A percentile compares a stretch with the other conserved stretches of the same genome.
Evolutionary conservation across 192 early-diverging fungal species (phyloP).

Genomic region (Phlyctochytrium bullatum): DNA sequence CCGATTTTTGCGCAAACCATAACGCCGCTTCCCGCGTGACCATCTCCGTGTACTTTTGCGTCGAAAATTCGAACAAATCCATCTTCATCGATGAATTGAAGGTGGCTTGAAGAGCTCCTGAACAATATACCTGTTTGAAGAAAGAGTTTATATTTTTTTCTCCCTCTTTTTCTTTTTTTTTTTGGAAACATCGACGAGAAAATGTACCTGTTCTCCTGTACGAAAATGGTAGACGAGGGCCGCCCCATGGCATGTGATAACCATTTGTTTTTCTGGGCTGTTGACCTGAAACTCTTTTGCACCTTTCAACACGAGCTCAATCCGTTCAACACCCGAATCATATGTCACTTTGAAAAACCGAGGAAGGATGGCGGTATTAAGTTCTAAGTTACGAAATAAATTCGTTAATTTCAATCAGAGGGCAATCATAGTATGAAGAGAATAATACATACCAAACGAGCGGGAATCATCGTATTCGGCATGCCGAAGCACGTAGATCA

Average conservation of each 20-base stretch:
- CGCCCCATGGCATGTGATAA: not conserved
- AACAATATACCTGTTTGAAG: not conserved
- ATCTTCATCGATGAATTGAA: conserved; percentile 1
- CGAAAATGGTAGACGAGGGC: not conserved
- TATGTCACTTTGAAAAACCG: conserved; percentile 2
- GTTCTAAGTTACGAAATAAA: not conserved
- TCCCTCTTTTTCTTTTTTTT: too few relatives aligned
- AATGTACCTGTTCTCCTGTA: not conserved
- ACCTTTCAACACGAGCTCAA: not conserved
- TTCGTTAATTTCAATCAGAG: not conserved
- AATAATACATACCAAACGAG: not conserved
- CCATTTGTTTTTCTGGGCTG: not conserved
- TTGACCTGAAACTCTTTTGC: not conserved
- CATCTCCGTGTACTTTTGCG: conserved; percentile 5
- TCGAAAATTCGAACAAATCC: conserved; percentile 3
- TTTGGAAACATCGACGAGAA: not conserved
- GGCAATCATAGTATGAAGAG: too few relatives aligned
- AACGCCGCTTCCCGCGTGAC: not conserved
- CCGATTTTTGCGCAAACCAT: not conserved
- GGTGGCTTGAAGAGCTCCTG: not conserved
- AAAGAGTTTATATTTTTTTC: not conserved
- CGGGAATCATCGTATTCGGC: not conserved
- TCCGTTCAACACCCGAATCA: conserved; percentile 1
- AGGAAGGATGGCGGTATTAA: not conserved
- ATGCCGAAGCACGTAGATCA: conserved; percentile 5